Percentiles rank a stretch among this genome's conserved stretches.
Conservation (phyloP, 345 rosid genomes). For the Clausena lansium region DNA sequence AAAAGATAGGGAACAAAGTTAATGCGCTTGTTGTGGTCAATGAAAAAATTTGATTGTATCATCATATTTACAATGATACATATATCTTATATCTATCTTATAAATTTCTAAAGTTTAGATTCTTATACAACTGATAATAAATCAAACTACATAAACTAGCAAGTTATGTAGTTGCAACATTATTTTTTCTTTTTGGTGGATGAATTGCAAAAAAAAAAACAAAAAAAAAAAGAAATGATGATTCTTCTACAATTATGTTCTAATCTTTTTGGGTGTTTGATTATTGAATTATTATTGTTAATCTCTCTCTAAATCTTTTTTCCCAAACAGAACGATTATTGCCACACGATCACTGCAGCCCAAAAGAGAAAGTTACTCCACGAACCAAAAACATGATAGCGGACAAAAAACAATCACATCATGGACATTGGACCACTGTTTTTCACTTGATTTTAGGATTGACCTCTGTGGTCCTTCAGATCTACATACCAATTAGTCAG, state of each 20-base stretch:
- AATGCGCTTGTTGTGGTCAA: not conserved
- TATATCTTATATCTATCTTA: too few species aligned
- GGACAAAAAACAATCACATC: not conserved
- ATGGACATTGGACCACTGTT: not conserved
- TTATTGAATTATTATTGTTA: not conserved
- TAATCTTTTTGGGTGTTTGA: not conserved
- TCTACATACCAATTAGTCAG: constrained; percentile 5
- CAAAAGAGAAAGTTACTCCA: not conserved
- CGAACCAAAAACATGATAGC: not conserved
- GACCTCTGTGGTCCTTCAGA: not conserved
- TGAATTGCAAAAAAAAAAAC: too few species aligned
- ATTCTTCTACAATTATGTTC: not conserved
- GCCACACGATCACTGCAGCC: not conserved
- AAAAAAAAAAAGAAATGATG: too few species aligned
- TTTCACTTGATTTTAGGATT: not conserved
- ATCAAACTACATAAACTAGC: too few species aligned
- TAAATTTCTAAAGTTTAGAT: too few species aligned
- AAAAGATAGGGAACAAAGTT: not conserved
- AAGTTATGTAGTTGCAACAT: too few species aligned
- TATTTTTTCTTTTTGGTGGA: too few species aligned
- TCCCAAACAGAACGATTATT: not conserved
- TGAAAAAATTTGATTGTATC: not conserved
- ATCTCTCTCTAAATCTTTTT: not conserved
- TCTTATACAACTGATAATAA: too few species aligned
- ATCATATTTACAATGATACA: not conserved